Evolutionary conservation across 1,139 yeast genomes (phyloP).

Genomic region (Pichiaceae sp.): DNA sequence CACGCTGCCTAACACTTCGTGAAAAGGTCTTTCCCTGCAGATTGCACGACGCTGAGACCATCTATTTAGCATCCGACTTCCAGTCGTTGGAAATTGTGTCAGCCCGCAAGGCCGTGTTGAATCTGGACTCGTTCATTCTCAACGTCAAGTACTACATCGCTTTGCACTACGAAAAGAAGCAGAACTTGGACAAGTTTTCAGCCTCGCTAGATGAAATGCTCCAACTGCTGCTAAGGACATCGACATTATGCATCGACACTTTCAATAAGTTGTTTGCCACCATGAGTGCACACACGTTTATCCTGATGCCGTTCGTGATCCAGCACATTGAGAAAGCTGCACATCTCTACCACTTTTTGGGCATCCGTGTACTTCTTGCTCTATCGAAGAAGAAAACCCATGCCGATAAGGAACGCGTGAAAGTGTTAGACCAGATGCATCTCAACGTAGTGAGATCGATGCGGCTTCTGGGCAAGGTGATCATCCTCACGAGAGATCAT

Average conservation of each 20-base stretch:
- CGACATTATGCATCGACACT: conserved; percentile 1
- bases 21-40: conserved; percentile 1
- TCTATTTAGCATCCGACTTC: conserved; percentile 3
- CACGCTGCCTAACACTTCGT: conserved; percentile 3
- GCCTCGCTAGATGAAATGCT: conserved; percentile 4
- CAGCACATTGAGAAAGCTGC: conserved; percentile 2
- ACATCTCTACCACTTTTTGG: conserved; percentile 4
- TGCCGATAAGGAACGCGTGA: neutral
- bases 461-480: conserved; percentile 9
- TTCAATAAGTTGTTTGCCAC: conserved; percentile 3
- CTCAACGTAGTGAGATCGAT: conserved; percentile 5
- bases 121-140: conserved; percentile 27
- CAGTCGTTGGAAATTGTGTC: conserved; percentile 21
- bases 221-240: conserved; percentile 1
- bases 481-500: conserved; percentile 11
- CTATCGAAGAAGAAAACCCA: neutral
- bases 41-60: neutral
- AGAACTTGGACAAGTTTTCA: conserved; percentile 3
- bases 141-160: conserved; percentile 33
- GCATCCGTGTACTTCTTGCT: conserved; percentile 4
- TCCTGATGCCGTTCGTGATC: conserved; percentile 5
- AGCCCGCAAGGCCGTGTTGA: conserved; percentile 25
- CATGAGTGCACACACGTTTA: conserved; percentile 3
- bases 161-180: conserved; percentile 30
- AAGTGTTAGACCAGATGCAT: conserved; percentile 2